phyloP scores from a whole-genome alignment of 192 early-diverging fungal genomes.

The Mortierella hygrophila region DNA sequence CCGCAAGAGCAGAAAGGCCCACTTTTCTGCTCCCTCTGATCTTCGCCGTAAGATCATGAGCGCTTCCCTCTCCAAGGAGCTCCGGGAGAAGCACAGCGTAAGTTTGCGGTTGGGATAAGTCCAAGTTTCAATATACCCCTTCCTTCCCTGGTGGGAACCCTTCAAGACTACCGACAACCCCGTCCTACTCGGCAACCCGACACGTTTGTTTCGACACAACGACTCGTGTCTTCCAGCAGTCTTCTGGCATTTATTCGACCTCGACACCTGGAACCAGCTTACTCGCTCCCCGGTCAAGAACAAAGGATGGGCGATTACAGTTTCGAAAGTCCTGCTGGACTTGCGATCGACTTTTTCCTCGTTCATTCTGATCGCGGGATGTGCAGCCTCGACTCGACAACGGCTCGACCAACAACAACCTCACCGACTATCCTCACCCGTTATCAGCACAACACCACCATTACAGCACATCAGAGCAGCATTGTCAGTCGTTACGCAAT shows the following conservation, averaged over 20 bases:
- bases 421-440: not conserved
- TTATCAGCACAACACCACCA: not conserved
- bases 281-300: not conserved
- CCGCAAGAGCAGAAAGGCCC: slow-evolving; percentile 97
- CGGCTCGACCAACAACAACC: not conserved
- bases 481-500: slow-evolving; percentile 41
- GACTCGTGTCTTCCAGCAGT: not conserved
- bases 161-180: not conserved
- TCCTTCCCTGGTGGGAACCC: slow-evolving; percentile 17
- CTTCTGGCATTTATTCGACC: not conserved
- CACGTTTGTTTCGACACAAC: not conserved
- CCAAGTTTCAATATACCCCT: slow-evolving; percentile 8
- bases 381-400: not conserved
- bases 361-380: slow-evolving; percentile 5
- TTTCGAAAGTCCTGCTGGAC: not conserved
- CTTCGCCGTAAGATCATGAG: slow-evolving; percentile 97
- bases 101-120: slow-evolving; percentile 58
- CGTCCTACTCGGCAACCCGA: slow-evolving; percentile 1
- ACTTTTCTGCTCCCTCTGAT: slow-evolving; percentile 97
- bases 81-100: slow-evolving; percentile 96
- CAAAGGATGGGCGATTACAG: not conserved
- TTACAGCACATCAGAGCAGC: slow-evolving; percentile 20
- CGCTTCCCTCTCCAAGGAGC: slow-evolving; percentile 97
- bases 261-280: not conserved
- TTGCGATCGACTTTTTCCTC: not conserved